Conservation (phyloP, 179 eudicot genomes). For the Silene noctiflora region DNA sequence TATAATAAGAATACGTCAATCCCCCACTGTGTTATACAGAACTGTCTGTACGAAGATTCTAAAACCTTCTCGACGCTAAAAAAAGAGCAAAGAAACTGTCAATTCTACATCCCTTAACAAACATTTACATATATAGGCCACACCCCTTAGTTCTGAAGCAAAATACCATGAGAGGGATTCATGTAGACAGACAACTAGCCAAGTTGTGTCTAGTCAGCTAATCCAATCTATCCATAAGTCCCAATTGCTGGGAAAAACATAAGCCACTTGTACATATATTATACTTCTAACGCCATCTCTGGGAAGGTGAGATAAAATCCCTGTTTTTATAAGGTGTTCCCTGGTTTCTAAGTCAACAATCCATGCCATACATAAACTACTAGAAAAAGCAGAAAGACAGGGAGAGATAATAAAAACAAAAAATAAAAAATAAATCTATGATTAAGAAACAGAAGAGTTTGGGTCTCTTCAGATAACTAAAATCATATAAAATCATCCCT, state of each 20-base stretch:
- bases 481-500: not conserved
- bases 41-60: not conserved
- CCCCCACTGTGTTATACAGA: not conserved
- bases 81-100: not conserved
- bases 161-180: not conserved
- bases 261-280: not conserved
- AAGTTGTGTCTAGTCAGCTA: not conserved
- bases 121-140: not conserved
- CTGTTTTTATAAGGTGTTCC: not conserved
- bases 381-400: not conserved
- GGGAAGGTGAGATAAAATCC: not conserved
- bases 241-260: conserved; percentile 4
- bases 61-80: not conserved
- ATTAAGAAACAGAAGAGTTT: not conserved
- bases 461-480: not conserved
- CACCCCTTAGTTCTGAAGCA: not conserved
- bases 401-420: no score
- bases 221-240: conserved; percentile 5
- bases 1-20: not conserved
- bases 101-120: not conserved
- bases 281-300: not conserved
- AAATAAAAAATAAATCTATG: not conserved
- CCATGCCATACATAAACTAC: not conserved
- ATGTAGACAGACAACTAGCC: not conserved
- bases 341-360: not conserved